These are phyloP conservation scores for Xenoacremonium recifei DNA, from an alignment of 2,329 filamentous ascomycete genomes.

Conservation along the genomic window DNA sequence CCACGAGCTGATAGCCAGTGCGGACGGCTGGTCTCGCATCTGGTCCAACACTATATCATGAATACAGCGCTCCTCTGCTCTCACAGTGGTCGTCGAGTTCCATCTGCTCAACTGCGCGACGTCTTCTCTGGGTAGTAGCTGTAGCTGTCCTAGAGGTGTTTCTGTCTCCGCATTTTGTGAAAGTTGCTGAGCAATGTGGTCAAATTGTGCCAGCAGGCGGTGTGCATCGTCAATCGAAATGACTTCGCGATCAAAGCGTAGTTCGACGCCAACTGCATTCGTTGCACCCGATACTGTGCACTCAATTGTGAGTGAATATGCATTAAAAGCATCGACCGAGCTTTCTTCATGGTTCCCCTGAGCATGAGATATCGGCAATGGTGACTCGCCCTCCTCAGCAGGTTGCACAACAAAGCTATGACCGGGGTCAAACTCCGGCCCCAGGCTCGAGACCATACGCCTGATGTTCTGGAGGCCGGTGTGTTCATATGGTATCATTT, in stretches of 20 bases:
- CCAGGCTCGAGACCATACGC: background rate
- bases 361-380: background rate
- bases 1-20: conserved; percentile 41
- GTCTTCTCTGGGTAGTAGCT: background rate
- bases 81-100: background rate
- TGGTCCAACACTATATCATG: background rate
- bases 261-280: background rate
- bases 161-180: background rate
- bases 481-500: conserved; percentile 23
- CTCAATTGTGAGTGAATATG: background rate
- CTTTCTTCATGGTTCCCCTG: background rate
- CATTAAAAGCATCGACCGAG: background rate
- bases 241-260: conserved; percentile 1
- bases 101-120: background rate
- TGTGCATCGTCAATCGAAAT: background rate
- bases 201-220: conserved; percentile 1
- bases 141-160: background rate
- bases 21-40: conserved; percentile 24
- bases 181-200: conserved; percentile 5
- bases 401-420: conserved; percentile 5
- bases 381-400: conserved; percentile 18
- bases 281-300: background rate
- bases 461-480: conserved; percentile 28
- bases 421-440: background rate
- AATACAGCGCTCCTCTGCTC: background rate